phyloP scores from a whole-genome alignment of 2,329 filamentous ascomycete species.

The Diaporthe australafricana region DNA sequence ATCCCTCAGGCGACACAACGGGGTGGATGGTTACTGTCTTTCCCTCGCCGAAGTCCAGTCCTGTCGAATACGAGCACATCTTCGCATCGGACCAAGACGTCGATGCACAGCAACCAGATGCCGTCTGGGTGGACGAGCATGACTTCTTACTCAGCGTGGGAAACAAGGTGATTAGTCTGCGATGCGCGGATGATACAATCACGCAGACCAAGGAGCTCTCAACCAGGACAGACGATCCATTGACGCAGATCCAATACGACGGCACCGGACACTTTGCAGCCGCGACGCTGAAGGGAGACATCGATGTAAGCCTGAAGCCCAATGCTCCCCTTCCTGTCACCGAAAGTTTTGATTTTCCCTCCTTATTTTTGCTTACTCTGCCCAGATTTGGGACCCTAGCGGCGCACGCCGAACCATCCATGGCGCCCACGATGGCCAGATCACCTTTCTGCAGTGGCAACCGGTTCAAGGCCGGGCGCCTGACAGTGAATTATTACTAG shows the following conservation, averaged over 20 bases:
- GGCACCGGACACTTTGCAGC: conserved; percentile 63
- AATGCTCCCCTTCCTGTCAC: not conserved
- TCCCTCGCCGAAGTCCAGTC: conserved; percentile 55
- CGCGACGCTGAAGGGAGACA: conserved; percentile 67
- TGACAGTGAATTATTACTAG: conserved; percentile 67
- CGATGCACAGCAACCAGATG: conserved; percentile 64
- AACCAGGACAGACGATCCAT: conserved; percentile 63
- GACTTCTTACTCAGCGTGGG: conserved; percentile 72
- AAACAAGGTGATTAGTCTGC: conserved; percentile 62
- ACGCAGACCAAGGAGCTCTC: conserved; percentile 60
- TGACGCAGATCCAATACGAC: conserved; percentile 69
- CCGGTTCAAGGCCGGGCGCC: conserved; percentile 56
- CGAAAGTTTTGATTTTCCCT: not conserved
- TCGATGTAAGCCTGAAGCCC: conserved; percentile 65
- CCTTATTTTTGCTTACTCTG: conserved; percentile 13
- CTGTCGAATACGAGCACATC: conserved; percentile 60
- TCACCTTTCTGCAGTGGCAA: conserved; percentile 72
- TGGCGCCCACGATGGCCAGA: conserved; percentile 65
- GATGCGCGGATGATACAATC: conserved; percentile 60
- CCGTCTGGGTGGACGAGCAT: conserved; percentile 68
- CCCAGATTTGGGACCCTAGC: conserved; percentile 65
- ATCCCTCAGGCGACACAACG: conserved; percentile 35
- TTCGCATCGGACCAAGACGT: conserved; percentile 57
- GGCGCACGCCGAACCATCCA: conserved; percentile 65
- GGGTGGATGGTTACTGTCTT: conserved; percentile 69